Conservation (phyloP, 495 filamentous ascomycete genomes). For the Neurospora sublineolata region DNA sequence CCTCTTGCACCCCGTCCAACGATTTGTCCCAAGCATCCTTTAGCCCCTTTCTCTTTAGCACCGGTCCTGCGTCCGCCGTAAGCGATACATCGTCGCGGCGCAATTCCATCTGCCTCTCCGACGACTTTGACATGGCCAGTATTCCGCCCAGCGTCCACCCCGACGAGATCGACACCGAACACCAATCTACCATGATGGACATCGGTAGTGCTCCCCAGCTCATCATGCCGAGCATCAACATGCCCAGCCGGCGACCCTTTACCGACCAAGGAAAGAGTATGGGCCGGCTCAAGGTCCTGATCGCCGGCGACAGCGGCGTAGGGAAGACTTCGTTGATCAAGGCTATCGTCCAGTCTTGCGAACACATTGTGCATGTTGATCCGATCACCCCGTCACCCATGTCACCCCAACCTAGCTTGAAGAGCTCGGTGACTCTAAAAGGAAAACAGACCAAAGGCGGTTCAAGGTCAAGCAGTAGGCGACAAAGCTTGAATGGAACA, state of each 20-base stretch:
- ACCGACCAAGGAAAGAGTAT: conserved; percentile 75
- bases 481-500: conserved; percentile 20
- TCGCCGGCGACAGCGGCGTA: conserved; percentile 70
- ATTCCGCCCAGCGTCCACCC: not conserved
- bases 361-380: conserved; percentile 95
- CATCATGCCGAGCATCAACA: conserved; percentile 93
- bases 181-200: conserved; percentile 26
- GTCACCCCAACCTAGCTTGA: conserved; percentile 11
- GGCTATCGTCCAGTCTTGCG: conserved; percentile 85
- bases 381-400: conserved; percentile 43
- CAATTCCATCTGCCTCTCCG: conserved; percentile 41
- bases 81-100: conserved; percentile 43
- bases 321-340: conserved; percentile 91
- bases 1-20: conserved; percentile 10
- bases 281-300: conserved; percentile 75
- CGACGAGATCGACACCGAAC: conserved; percentile 9
- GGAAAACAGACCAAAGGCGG: not conserved
- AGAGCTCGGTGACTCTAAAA: conserved; percentile 7
- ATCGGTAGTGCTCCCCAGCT: conserved; percentile 66
- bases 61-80: conserved; percentile 34
- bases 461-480: not conserved
- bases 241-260: conserved; percentile 89
- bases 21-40: conserved; percentile 36
- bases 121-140: conserved; percentile 32
- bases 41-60: conserved; percentile 42